A percentile compares a stretch with the other conserved stretches of the same genome.
Evolutionary conservation across 495 filamentous ascomycete genomes (phyloP).

Genomic region (Lepidopterella palustris): DNA sequence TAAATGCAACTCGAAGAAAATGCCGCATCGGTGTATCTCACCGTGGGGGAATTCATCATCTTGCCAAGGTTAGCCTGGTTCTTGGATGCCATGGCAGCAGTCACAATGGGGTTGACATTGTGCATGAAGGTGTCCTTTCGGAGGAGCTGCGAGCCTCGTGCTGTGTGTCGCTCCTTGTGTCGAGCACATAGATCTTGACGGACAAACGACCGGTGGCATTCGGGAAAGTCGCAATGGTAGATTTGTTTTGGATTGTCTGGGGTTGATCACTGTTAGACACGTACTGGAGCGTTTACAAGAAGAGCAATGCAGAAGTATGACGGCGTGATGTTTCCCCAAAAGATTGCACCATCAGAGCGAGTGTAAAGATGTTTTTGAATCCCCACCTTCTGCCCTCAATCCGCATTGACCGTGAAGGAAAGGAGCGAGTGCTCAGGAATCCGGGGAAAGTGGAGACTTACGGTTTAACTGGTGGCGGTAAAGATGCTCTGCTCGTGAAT

Average conservation of each 20-base stretch:
- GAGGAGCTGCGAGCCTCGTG: constrained; percentile 87
- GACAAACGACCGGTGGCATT: constrained; percentile 86
- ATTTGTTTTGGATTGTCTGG: constrained; percentile 84
- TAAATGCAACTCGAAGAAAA: background rate
- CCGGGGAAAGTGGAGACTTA: constrained; percentile 38
- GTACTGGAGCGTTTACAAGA: background rate
- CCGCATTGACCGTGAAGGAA: too few species aligned
- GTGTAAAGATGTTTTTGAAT: too few species aligned
- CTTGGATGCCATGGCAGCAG: constrained; percentile 19
- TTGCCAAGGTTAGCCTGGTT: constrained; percentile 13
- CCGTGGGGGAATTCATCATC: constrained; percentile 23
- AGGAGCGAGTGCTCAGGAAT: background rate
- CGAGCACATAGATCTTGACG: constrained; percentile 89
- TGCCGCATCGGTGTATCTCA: constrained; percentile 15
- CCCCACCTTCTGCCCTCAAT: too few species aligned
- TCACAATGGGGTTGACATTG: constrained; percentile 40
- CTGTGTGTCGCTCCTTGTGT: constrained; percentile 93
- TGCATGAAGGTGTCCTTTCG: constrained; percentile 73
- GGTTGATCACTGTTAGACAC: background rate
- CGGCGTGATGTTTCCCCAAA: background rate
- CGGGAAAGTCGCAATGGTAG: constrained; percentile 88
- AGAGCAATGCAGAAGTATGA: background rate
- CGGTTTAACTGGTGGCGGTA: constrained; percentile 96
- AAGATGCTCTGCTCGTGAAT: constrained; percentile 93
- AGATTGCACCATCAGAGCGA: background rate